Percentiles rank a stretch among this genome's conserved stretches.
These are phyloP conservation scores for Xanthoconium stramineum DNA, from an alignment of 768 basidiomycete genomes.

Conservation along the genomic window DNA sequence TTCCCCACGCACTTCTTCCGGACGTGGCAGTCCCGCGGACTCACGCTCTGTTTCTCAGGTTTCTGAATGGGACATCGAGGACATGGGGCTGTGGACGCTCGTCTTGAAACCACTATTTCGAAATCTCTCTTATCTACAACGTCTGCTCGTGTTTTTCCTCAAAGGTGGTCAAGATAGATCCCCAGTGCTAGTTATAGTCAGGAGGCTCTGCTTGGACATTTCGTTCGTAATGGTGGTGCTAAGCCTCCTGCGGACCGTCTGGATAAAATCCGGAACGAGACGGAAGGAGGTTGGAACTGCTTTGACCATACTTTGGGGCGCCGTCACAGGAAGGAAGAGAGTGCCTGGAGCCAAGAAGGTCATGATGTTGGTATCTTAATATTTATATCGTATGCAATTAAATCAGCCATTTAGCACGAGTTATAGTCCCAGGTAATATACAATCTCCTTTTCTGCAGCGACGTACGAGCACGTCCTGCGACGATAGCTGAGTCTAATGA, in stretches of 20 bases:
- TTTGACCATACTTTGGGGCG: conserved; percentile 64
- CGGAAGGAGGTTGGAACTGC: conserved; percentile 67
- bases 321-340: conserved; percentile 58
- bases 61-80: conserved; percentile 67
- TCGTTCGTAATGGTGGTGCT: conserved; percentile 69
- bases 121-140: conserved; percentile 45
- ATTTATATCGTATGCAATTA: conserved; percentile 10
- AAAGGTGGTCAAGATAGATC: conserved; percentile 53
- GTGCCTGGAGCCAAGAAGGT: conserved; percentile 42
- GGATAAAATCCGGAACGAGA: conserved; percentile 68
- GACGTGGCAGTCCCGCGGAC: conserved; percentile 43
- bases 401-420: neutral
- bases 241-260: conserved; percentile 52
- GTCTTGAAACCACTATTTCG: conserved; percentile 63
- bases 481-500: neutral
- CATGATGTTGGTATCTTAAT: conserved; percentile 6
- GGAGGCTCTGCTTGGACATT: conserved; percentile 74
- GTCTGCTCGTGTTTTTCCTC: conserved; percentile 56
- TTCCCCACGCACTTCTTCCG: conserved; percentile 38
- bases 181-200: conserved; percentile 63
- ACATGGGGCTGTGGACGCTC: conserved; percentile 81
- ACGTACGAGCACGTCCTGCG: neutral
- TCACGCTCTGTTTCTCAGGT: conserved; percentile 22
- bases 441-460: neutral
- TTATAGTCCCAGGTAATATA: neutral